These are phyloP conservation scores for Hypoxylon trugodes DNA, from an alignment of 495 filamentous ascomycete genomes.

Conservation along the genomic window DNA sequence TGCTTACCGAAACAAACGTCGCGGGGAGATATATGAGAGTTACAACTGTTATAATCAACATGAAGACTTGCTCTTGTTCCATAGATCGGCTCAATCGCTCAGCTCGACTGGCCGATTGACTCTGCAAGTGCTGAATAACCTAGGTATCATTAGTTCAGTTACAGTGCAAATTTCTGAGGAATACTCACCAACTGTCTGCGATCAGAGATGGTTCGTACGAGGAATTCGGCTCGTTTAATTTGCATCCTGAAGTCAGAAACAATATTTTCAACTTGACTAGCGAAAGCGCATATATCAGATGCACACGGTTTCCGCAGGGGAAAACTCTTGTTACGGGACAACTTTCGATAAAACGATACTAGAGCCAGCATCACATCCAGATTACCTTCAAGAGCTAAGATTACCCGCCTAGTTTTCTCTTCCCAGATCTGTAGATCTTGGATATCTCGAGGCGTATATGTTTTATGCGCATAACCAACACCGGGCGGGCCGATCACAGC, in stretches of 20 bases:
- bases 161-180: slow-evolving; percentile 6
- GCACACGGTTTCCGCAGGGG: slow-evolving; percentile 32
- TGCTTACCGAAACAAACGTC: slow-evolving; percentile 55
- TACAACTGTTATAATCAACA: slow-evolving; percentile 52
- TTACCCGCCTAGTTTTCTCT: slow-evolving; percentile 47
- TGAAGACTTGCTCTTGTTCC: slow-evolving; percentile 49
- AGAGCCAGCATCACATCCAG: slow-evolving; percentile 48
- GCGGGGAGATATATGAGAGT: slow-evolving; percentile 54
- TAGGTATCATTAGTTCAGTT: slow-evolving; percentile 10
- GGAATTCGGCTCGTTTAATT: slow-evolving; percentile 44
- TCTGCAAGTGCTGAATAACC: slow-evolving; percentile 47
- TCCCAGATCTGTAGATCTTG: slow-evolving; percentile 48
- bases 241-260: slow-evolving; percentile 49
- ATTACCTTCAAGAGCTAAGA: slow-evolving; percentile 52
- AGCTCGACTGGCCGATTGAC: slow-evolving; percentile 47
- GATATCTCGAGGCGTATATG: slow-evolving; percentile 43
- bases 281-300: slow-evolving; percentile 44
- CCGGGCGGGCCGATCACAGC: slow-evolving; percentile 35
- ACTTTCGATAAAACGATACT: slow-evolving; percentile 45
- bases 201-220: slow-evolving; percentile 47
- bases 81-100: slow-evolving; percentile 45
- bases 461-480: slow-evolving; percentile 22
- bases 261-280: slow-evolving; percentile 46
- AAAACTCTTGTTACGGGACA: slow-evolving; percentile 46
- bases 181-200: slow-evolving; percentile 48